Conservation (phyloP, 345 rosid species). For the Citrus maxima region DNA sequence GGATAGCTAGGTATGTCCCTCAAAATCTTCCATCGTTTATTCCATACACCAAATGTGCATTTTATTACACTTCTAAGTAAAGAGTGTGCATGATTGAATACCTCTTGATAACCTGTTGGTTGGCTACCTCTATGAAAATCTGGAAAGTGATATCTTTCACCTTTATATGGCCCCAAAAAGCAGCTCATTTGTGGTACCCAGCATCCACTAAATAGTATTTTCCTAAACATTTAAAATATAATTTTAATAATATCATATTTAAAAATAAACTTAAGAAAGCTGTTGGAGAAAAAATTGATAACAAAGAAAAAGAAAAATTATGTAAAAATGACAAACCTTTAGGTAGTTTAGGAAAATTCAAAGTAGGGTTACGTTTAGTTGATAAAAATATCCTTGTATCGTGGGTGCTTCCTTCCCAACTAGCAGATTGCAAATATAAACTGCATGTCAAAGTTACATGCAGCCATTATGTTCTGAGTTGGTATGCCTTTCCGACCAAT, state of each 20-base stretch:
- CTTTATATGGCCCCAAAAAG: not conserved
- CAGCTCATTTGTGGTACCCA: not conserved
- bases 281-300: no score
- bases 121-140: no score
- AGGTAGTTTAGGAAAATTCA: not conserved
- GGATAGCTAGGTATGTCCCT: no score
- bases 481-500: no score
- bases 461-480: not conserved
- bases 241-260: not conserved
- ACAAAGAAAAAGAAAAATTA: no score
- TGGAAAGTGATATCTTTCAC: no score
- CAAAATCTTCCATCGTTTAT: no score
- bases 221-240: not conserved
- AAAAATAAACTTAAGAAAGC: not conserved
- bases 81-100: no score
- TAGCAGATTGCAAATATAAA: not conserved
- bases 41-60: no score
- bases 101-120: no score
- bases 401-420: not conserved
- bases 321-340: no score
- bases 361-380: not conserved
- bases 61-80: no score
- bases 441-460: not conserved
- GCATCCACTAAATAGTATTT: not conserved
- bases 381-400: not conserved